Evolutionary conservation across 495 filamentous ascomycete genomes (phyloP).

Genomic region (Penicillium manginii): DNA sequence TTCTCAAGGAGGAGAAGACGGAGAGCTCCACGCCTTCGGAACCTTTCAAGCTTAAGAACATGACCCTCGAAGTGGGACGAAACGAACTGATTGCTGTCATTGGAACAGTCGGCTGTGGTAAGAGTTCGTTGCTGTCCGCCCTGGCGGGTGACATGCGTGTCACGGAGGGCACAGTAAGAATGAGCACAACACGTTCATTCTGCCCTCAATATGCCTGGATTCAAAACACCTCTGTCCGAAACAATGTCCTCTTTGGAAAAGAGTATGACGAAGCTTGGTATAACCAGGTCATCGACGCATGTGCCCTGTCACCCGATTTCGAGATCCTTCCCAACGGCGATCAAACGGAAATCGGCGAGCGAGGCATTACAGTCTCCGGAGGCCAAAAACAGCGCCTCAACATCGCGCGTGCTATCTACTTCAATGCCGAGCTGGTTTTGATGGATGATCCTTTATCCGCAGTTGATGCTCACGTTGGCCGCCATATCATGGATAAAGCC

Average conservation of each 20-base stretch:
- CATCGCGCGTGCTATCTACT: constrained; percentile 84
- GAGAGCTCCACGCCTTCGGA: constrained; percentile 62
- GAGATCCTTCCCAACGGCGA: constrained; percentile 60
- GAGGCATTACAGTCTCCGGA: constrained; percentile 67
- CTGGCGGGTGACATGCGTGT: constrained; percentile 93
- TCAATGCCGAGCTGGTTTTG: constrained; percentile 78
- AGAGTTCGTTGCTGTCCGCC: constrained; percentile 87
- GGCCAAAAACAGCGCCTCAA: constrained; percentile 71
- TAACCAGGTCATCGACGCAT: constrained; percentile 58
- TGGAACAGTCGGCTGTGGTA: constrained; percentile 88
- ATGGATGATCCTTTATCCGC: constrained; percentile 85
- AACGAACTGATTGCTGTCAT: constrained; percentile 91
- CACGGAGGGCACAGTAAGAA: constrained; percentile 69
- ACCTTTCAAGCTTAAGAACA: constrained; percentile 78
- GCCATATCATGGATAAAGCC: constrained; percentile 94
- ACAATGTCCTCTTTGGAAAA: constrained; percentile 92
- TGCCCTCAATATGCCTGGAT: constrained; percentile 99
- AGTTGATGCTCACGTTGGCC: constrained; percentile 85
- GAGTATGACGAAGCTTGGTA: constrained; percentile 58
- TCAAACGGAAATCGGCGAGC: constrained; percentile 61
- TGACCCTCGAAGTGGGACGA: constrained; percentile 74
- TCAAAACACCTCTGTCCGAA: constrained; percentile 81
- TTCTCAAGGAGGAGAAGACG: constrained; percentile 32
- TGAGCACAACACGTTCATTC: constrained; percentile 81
- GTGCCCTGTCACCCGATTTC: constrained; percentile 60